phyloP scores from a whole-genome alignment of 441 rosid genomes.

The Brassica balearica region DNA sequence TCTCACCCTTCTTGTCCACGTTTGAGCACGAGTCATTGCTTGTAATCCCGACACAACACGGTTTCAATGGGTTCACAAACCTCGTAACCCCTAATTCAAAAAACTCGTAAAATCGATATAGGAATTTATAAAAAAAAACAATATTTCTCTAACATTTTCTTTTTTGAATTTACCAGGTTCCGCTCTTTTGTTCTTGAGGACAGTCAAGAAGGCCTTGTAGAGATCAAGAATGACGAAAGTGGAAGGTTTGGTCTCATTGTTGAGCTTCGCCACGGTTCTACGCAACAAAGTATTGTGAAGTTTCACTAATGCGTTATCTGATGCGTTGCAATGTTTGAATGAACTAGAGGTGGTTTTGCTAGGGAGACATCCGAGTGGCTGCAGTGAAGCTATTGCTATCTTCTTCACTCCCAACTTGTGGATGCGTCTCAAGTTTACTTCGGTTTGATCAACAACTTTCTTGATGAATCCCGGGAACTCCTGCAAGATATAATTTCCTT shows the following conservation, averaged over 20 bases:
- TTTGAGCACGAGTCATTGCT: slow-evolving; percentile 28
- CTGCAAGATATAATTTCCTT: slow-evolving; percentile 42
- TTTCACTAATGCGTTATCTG: slow-evolving; percentile 48
- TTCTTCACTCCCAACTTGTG: slow-evolving; percentile 65
- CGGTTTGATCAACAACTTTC: slow-evolving; percentile 60
- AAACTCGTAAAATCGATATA: not conserved
- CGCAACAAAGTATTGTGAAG: slow-evolving; percentile 66
- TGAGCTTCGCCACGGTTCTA: slow-evolving; percentile 57
- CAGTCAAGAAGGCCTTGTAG: slow-evolving; percentile 35
- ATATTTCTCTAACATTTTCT: too few species aligned
- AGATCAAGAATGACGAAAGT: slow-evolving; percentile 64
- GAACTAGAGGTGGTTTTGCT: slow-evolving; percentile 41
- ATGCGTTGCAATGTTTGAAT: slow-evolving; percentile 59
- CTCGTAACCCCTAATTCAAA: slow-evolving; percentile 29
- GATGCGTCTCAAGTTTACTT: slow-evolving; percentile 57
- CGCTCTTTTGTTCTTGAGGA: too few species aligned
- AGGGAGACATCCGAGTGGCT: slow-evolving; percentile 88
- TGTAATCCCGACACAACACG: slow-evolving; percentile 41
- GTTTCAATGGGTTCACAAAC: slow-evolving; percentile 40
- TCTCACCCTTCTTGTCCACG: slow-evolving; percentile 40
- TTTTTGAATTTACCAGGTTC: too few species aligned
- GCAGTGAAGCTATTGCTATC: slow-evolving; percentile 55
- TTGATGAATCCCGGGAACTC: slow-evolving; percentile 53
- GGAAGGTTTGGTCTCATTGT: slow-evolving; percentile 47
- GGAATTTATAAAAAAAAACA: not conserved